Base-by-base conservation (phyloP, 2,329 filamentous ascomycete genomes). In the Penicillium hordei region DNA sequence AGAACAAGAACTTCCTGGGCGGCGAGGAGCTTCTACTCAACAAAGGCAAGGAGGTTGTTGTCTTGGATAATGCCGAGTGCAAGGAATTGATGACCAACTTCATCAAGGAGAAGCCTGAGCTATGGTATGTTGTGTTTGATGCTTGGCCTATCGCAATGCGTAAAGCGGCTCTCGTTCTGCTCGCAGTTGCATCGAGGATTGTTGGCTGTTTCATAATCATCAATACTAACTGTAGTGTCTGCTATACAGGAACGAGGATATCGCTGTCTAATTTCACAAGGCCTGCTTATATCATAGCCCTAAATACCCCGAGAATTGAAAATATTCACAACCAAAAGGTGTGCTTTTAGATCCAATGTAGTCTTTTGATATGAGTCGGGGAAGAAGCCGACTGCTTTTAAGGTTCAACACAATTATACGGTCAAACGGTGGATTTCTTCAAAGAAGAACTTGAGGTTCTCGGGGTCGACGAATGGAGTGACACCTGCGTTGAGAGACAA, bases 371-470 rank as follows among this genome's bases (percentile, higher is more conserved):
- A 19, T 40, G 43, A 34, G 39, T 49, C 55, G 52, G 51, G 42
- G 27, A 48, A 55, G 51, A 57, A 61, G 54, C 56, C 60, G 53
- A 48, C 21, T 23, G 40, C 15, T 51, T 23, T 52, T 44, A 42
- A 52, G 19, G 12, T 34, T 49, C 17, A 54, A 21, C 27, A 25
- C 34, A 46, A 48, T 63, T 57, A 70, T 52, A 62, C 62, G 19
- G 74, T 75, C 44, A 77, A 62, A 17, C 90, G 84, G 75, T 96
- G 91, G 57, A 97, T 87, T 76, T 99, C 94, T 71, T 95, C 82
- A 64, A 99, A 93, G 80, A 90, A 99, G 78, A 95, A 96, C 73
- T 87, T 93, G 65, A 99, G 80, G 74, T 96, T 88, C 49, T 97
- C 92, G 0, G 94, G 94, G 67, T 97, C 89, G 53, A 99, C 94